Conservation (phyloP, 2,329 filamentous ascomycete genomes). For the Xylariaceae sp. region DNA sequence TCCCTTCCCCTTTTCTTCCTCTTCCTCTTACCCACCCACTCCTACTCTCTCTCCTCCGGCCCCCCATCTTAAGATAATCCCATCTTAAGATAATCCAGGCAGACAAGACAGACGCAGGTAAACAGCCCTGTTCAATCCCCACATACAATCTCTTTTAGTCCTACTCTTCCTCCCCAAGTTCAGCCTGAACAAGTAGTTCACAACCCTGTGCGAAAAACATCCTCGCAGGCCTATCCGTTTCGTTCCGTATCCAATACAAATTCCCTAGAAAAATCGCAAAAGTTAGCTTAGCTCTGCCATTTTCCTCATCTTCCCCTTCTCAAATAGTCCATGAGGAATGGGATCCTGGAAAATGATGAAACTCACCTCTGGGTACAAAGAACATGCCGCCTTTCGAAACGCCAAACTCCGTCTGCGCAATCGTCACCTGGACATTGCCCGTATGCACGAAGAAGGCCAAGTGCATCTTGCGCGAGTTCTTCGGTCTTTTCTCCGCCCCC, state of each 20-base stretch:
- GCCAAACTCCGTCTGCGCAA: constrained; percentile 70
- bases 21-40: no score
- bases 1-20: no score
- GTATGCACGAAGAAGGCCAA: constrained; percentile 91
- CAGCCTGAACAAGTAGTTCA: constrained; percentile 37
- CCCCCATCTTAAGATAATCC: no score
- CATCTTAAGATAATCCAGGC: no score
- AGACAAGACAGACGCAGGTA: no score
- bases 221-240: constrained; percentile 63
- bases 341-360: constrained; percentile 10
- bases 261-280: constrained; percentile 57
- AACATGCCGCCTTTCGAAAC: constrained; percentile 85
- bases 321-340: constrained; percentile 1
- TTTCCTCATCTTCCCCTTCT: constrained; percentile 3
- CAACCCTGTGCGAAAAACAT: constrained; percentile 93
- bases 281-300: neutral
- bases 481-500: constrained; percentile 75
- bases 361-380: constrained; percentile 89
- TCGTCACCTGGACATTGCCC: constrained; percentile 74
- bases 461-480: constrained; percentile 93
- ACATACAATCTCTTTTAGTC: no score
- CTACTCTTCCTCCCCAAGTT: constrained; percentile 16
- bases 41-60: no score
- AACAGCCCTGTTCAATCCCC: no score
- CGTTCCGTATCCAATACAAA: constrained; percentile 85